Evolutionary conservation across 768 basidiomycete species (phyloP).

Genomic region (Myochromella boudieri): DNA sequence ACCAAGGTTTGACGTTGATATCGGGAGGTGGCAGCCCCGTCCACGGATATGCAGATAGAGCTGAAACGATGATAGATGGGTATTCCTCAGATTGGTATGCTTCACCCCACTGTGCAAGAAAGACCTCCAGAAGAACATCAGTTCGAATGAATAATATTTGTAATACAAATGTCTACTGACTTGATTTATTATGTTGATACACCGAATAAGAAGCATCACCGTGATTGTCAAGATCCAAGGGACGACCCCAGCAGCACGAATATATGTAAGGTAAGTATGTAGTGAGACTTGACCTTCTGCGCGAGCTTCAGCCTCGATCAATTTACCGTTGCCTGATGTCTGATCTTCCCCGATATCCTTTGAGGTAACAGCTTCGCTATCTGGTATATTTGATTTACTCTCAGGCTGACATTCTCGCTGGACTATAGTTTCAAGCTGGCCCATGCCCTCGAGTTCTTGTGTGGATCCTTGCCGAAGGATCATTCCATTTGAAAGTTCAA

Average conservation of each 20-base stretch:
- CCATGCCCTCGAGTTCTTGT: conserved; percentile 42
- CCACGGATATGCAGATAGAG: conserved; percentile 39
- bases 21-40: conserved; percentile 56
- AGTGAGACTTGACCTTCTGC: conserved; percentile 66
- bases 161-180: conserved; percentile 28
- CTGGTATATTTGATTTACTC: conserved; percentile 16
- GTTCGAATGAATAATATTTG: background rate
- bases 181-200: conserved; percentile 58
- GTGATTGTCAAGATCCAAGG: conserved; percentile 55
- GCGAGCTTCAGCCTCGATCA: conserved; percentile 61
- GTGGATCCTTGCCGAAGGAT: conserved; percentile 52
- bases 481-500: conserved; percentile 55
- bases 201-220: conserved; percentile 53
- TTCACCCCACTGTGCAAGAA: conserved; percentile 68
- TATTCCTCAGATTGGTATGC: conserved; percentile 47
- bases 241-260: conserved; percentile 56
- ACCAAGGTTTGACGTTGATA: conserved; percentile 62
- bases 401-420: conserved; percentile 43
- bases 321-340: conserved; percentile 40
- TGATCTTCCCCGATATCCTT: too few relatives aligned
- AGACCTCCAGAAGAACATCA: conserved; percentile 42
- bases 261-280: conserved; percentile 61
- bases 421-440: conserved; percentile 44
- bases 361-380: conserved; percentile 35
- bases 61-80: conserved; percentile 10